Percentiles rank a stretch among this genome's conserved stretches.
phyloP scores from a whole-genome alignment of 1,284 basidiomycete species.

The Tilletia horrida region DNA sequence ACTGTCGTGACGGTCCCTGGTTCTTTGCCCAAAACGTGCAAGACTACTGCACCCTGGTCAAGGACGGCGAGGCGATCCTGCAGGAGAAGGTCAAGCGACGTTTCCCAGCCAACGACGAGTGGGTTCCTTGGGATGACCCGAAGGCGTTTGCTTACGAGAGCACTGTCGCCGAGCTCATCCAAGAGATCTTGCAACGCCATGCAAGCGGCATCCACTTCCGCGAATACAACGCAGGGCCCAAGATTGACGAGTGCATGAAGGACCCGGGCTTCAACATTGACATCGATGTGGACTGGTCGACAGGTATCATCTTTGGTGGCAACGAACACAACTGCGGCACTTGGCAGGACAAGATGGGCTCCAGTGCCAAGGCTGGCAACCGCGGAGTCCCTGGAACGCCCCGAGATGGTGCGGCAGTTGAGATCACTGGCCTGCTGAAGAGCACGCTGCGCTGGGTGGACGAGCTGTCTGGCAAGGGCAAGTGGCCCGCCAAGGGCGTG shows the following conservation, averaged over 20 bases:
- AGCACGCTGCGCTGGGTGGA: conserved; percentile 87
- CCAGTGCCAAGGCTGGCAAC: conserved; percentile 69
- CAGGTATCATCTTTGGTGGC: conserved; percentile 84
- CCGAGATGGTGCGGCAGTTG: conserved; percentile 88
- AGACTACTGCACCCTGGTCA: conserved; percentile 80
- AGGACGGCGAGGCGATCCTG: conserved; percentile 77
- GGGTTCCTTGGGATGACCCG: conserved; percentile 86
- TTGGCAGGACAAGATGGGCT: conserved; percentile 53
- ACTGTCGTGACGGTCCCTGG: conserved; percentile 89
- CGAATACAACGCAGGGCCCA: conserved; percentile 92
- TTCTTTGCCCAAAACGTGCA: conserved; percentile 99
- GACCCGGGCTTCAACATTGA: conserved; percentile 90
- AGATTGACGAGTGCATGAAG: conserved; percentile 92
- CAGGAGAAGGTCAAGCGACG: conserved; percentile 78
- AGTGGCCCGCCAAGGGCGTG: conserved; percentile 80
- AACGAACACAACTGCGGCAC: conserved; percentile 59
- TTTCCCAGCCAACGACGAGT: conserved; percentile 88
- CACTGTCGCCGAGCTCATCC: conserved; percentile 85
- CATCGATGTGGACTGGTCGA: conserved; percentile 88
- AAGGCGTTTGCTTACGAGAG: conserved; percentile 60
- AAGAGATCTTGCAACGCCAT: conserved; percentile 92
- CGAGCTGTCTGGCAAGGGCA: conserved; percentile 64
- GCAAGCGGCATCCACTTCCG: conserved; percentile 88
- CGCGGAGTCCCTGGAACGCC: conserved; percentile 92
- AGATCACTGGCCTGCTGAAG: conserved; percentile 89